Conservation (phyloP, 495 filamentous ascomycete genomes). For the Poronia punctata region DNA sequence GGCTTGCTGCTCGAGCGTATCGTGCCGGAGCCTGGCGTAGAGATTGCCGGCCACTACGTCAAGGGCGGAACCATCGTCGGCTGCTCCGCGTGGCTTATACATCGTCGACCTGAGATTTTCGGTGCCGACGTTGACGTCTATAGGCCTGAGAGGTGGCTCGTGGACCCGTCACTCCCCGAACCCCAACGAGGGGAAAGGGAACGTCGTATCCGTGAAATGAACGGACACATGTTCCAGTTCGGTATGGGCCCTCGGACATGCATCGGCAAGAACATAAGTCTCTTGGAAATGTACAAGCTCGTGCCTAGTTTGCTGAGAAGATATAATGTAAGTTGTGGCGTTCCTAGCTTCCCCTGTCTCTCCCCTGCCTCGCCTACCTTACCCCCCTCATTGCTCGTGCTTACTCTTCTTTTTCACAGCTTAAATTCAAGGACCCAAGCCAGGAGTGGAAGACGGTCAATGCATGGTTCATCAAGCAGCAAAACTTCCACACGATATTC, state of each 20-base stretch:
- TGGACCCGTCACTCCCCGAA: constrained; percentile 20
- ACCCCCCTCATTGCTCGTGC: not conserved
- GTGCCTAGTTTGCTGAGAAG: constrained; percentile 63
- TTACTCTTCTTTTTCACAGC: constrained; percentile 22
- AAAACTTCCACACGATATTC: constrained; percentile 56
- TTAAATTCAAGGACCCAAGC: constrained; percentile 49
- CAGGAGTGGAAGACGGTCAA: constrained; percentile 61
- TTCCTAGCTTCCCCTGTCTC: not conserved
- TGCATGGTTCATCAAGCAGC: constrained; percentile 68
- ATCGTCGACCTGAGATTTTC: constrained; percentile 51
- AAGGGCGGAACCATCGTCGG: constrained; percentile 60
- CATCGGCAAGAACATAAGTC: constrained; percentile 64
- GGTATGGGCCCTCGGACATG: constrained; percentile 56
- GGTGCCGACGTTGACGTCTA: constrained; percentile 52
- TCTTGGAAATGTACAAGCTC: constrained; percentile 75
- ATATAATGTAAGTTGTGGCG: constrained; percentile 49
- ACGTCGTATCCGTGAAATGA: constrained; percentile 46
- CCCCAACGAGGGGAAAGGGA: constrained; percentile 30
- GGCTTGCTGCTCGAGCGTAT: constrained; percentile 58
- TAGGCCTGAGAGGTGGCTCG: constrained; percentile 55
- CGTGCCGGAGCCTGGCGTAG: constrained; percentile 49
- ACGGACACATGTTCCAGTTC: constrained; percentile 55
- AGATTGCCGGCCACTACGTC: constrained; percentile 48
- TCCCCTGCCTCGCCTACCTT: not conserved
- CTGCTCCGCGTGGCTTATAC: constrained; percentile 56